Percentiles rank a stretch among this genome's conserved stretches.
These are phyloP conservation scores for Marchantia polymorpha DNA, from an alignment of 225 moss, liverwort and hornwort genomes.

Conservation along the genomic window DNA sequence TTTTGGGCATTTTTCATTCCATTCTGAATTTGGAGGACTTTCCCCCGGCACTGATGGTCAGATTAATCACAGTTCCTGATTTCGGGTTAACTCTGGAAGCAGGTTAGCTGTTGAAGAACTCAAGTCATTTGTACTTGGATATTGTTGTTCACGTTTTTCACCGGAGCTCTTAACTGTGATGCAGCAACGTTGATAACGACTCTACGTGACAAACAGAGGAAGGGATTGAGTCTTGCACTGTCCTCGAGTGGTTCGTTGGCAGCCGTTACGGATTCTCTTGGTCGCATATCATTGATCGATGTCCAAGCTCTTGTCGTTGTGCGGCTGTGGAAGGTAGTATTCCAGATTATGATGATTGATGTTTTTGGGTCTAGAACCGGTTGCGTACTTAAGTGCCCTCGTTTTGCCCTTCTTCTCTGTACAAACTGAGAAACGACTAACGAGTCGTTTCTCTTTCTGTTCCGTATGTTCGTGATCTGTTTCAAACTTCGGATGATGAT, in stretches of 20 bases:
- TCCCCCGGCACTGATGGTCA: too few relatives aligned
- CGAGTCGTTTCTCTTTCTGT: background rate
- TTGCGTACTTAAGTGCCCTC: background rate
- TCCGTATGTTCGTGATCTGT: background rate
- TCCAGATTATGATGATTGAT: background rate
- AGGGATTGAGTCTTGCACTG: slow-evolving; percentile 89
- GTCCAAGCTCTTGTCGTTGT: slow-evolving; percentile 97
- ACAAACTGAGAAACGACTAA: too few relatives aligned
- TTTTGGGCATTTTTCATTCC: too few relatives aligned
- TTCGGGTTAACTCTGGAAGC: too few relatives aligned
- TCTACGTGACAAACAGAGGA: slow-evolving; percentile 77
- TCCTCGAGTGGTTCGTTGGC: slow-evolving; percentile 93
- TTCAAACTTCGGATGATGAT: background rate
- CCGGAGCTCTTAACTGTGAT: slow-evolving; percentile 19
- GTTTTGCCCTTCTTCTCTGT: background rate
- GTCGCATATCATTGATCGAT: slow-evolving; percentile 93
- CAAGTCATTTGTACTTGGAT: background rate
- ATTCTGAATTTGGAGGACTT: too few relatives aligned
- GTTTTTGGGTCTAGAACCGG: background rate
- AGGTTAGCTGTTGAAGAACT: too few relatives aligned
- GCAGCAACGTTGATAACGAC: slow-evolving; percentile 92
- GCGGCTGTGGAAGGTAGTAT: slow-evolving; percentile 93
- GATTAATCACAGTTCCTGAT: too few relatives aligned
- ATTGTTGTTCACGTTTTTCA: background rate
- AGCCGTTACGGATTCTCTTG: slow-evolving; percentile 93